A percentile compares a stretch with the other conserved stretches of the same genome.
phyloP scores from a whole-genome alignment of 1,284 basidiomycete species.

The Fomitopsis betulina region DNA sequence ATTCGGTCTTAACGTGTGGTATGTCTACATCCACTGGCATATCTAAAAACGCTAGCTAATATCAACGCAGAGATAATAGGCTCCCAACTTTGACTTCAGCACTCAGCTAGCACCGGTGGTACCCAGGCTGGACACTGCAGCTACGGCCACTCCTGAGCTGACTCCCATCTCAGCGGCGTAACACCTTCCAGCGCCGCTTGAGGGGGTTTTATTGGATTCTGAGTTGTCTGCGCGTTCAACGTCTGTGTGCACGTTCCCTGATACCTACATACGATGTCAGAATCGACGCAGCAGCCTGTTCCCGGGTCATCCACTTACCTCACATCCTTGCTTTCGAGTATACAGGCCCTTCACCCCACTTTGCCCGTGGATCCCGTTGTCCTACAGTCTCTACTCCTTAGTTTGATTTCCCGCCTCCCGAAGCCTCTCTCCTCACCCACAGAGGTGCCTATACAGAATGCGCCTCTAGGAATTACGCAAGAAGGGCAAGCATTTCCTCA shows the following conservation, averaged over 20 bases:
- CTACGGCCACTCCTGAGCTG: too few relatives aligned
- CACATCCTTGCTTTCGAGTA: conserved; percentile 41
- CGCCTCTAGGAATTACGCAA: not conserved
- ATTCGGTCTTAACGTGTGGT: too few relatives aligned
- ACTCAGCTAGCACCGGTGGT: too few relatives aligned
- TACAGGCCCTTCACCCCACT: conserved; percentile 37
- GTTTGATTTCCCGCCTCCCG: conserved; percentile 40
- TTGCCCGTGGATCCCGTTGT: conserved; percentile 59
- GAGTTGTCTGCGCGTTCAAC: too few relatives aligned
- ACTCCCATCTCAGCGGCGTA: not conserved
- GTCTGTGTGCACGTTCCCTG: not conserved
- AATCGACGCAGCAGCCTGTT: not conserved
- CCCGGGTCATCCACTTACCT: conserved; percentile 51
- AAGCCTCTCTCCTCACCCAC: not conserved
- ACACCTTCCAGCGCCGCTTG: not conserved
- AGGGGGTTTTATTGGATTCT: too few relatives aligned
- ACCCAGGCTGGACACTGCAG: too few relatives aligned
- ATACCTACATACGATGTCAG: not conserved
- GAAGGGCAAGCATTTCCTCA: not conserved
- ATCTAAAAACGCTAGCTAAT: too few relatives aligned
- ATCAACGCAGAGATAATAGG: too few relatives aligned
- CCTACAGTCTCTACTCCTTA: conserved; percentile 62
- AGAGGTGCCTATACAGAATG: not conserved
- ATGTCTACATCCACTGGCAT: too few relatives aligned
- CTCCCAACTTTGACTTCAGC: too few relatives aligned